phyloP scores from a whole-genome alignment of 495 filamentous ascomycete species.

The Lepraria neglecta region DNA sequence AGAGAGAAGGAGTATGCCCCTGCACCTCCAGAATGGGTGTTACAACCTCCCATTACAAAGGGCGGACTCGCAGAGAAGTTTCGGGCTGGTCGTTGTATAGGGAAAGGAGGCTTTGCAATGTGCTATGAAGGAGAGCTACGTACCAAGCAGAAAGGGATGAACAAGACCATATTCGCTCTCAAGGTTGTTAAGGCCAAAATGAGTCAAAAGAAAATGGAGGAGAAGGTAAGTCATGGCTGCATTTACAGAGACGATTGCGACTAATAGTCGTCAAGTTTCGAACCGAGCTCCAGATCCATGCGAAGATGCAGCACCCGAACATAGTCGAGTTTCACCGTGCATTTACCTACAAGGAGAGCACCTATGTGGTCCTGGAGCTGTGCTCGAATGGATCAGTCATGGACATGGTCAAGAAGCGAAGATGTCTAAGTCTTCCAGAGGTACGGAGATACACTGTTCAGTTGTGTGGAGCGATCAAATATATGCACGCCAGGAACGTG shows the following conservation, averaged over 20 bases:
- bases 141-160: constrained; percentile 47
- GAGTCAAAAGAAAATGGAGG: constrained; percentile 72
- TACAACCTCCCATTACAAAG: constrained; percentile 57
- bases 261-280: constrained; percentile 62
- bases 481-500: constrained; percentile 88
- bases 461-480: constrained; percentile 92
- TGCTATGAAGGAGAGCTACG: constrained; percentile 72
- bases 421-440: constrained; percentile 81
- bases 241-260: not conserved
- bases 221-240: constrained; percentile 59
- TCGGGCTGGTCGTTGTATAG: constrained; percentile 72
- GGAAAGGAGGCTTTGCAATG: constrained; percentile 92
- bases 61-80: constrained; percentile 69
- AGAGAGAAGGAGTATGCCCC: constrained; percentile 69
- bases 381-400: constrained; percentile 96
- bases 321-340: constrained; percentile 93
- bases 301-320: constrained; percentile 89
- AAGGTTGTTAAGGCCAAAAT: constrained; percentile 90
- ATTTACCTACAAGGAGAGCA: constrained; percentile 80
- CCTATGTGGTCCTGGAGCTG: constrained; percentile 89
- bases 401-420: constrained; percentile 91
- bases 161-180: constrained; percentile 55
- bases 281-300: constrained; percentile 95
- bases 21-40: constrained; percentile 68
- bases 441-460: constrained; percentile 88